Conservation (phyloP, 192 early-diverging fungal species). For the Mortierella hygrophila region DNA sequence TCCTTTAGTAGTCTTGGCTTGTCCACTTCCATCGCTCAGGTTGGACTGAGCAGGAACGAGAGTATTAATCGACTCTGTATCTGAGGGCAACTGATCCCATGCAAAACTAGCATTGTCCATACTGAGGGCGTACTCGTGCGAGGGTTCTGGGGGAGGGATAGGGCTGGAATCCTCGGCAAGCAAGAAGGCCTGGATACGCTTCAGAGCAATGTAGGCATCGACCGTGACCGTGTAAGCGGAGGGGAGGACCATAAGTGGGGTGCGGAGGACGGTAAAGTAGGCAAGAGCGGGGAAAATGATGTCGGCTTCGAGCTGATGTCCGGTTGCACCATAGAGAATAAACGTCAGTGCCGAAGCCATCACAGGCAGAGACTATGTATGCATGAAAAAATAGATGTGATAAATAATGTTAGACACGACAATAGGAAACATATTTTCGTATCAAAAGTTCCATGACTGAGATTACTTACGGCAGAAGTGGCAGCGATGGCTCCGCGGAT, state of each 20-base stretch:
- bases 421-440: not conserved
- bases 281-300: conserved; percentile 44
- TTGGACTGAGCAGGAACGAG: not conserved
- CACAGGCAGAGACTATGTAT: conserved; percentile 26
- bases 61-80: conserved; percentile 20
- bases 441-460: not conserved
- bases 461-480: conserved; percentile 35
- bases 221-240: conserved; percentile 32
- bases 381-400: not conserved
- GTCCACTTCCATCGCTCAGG: not conserved
- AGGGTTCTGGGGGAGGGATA: conserved; percentile 32
- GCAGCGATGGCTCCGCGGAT: conserved; percentile 44
- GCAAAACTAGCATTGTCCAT: conserved; percentile 45
- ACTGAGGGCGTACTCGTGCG: conserved; percentile 59
- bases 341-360: conserved; percentile 40
- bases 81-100: conserved; percentile 29
- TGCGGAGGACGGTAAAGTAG: conserved; percentile 41
- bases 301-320: conserved; percentile 12
- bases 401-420: not conserved
- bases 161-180: conserved; percentile 36
- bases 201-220: conserved; percentile 51
- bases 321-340: conserved; percentile 34
- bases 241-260: conserved; percentile 43
- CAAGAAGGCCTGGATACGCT: conserved; percentile 43
- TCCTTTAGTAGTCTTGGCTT: not conserved